A percentile compares a stretch with the other conserved stretches of the same genome.
Conservation (phyloP, 176 grass and related monocot genomes). For the Triticum timopheevii region DNA sequence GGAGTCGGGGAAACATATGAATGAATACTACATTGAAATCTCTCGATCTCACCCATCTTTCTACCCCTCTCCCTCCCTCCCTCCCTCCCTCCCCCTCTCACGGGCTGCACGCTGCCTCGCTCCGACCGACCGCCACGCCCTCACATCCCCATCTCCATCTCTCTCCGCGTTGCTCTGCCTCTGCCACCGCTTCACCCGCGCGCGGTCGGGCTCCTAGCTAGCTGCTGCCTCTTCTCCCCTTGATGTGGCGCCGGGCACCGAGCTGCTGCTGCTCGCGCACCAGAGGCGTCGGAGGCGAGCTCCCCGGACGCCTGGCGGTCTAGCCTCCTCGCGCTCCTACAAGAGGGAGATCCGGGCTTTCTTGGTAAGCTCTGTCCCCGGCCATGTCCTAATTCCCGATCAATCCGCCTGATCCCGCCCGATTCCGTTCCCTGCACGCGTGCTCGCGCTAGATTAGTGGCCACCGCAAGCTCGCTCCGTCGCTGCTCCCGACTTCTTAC, state of each 20-base stretch:
- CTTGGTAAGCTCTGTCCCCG: constrained; percentile 30
- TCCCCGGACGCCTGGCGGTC: not conserved
- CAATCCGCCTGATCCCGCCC: constrained; percentile 28
- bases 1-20: no score
- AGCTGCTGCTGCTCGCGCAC: not conserved
- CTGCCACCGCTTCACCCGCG: constrained; percentile 1
- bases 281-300: not conserved
- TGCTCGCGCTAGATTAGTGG: not conserved
- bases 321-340: constrained; percentile 1
- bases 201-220: not conserved
- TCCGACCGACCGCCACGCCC: constrained; percentile 31
- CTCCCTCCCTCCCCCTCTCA: not conserved
- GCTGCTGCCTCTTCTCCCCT: not conserved
- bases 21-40: not conserved
- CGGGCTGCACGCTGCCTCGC: constrained; percentile 36
- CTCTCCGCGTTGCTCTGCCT: constrained; percentile 21
- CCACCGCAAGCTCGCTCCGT: not conserved
- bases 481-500: not conserved
- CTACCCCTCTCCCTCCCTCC: not conserved
- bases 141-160: constrained; percentile 6
- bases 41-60: not conserved
- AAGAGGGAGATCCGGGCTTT: constrained; percentile 30
- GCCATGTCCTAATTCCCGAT: not conserved
- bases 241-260: constrained; percentile 12
- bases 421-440: constrained; percentile 20